Percentiles rank a stretch among this genome's conserved stretches.
Conservation (phyloP, 208 protist species). For the Crithidia sp. region DNA sequence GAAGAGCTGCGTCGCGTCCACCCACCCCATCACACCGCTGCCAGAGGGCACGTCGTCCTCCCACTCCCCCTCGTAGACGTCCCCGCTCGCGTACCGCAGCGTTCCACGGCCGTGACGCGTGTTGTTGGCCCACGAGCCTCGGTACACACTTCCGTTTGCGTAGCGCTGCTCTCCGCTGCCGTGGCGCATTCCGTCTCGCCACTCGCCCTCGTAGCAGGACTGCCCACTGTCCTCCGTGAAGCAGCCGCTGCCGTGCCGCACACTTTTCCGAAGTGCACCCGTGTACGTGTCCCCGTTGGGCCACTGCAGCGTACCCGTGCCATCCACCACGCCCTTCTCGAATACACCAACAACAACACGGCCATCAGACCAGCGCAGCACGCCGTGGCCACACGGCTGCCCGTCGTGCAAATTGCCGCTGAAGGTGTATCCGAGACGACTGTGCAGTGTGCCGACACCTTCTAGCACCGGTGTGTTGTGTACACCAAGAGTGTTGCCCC, state of each 20-base stretch:
- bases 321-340: slow-evolving; percentile 41
- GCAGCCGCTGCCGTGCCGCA: slow-evolving; percentile 81
- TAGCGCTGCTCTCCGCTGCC: slow-evolving; percentile 75
- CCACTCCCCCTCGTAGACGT: slow-evolving; percentile 88
- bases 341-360: slow-evolving; percentile 55
- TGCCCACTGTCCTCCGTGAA: slow-evolving; percentile 49
- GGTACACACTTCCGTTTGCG: slow-evolving; percentile 69
- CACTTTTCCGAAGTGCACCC: slow-evolving; percentile 61
- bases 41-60: slow-evolving; percentile 53
- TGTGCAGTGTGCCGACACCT: slow-evolving; percentile 46
- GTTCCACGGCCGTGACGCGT: slow-evolving; percentile 60
- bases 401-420: slow-evolving; percentile 54
- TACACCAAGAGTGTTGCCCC: no score
- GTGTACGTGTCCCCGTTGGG: slow-evolving; percentile 70
- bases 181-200: slow-evolving; percentile 65
- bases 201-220: slow-evolving; percentile 73
- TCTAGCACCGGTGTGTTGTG: slow-evolving; percentile 25
- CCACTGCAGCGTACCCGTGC: slow-evolving; percentile 50
- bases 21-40: slow-evolving; percentile 83
- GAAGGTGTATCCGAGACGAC: slow-evolving; percentile 74
- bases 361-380: slow-evolving; percentile 59
- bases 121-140: slow-evolving; percentile 64
- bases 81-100: slow-evolving; percentile 60
- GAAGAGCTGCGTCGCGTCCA: slow-evolving; percentile 25
- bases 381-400: slow-evolving; percentile 55